Evolutionary conservation across 306 rosid genomes (phyloP).

Genomic region (Medicago lupulina): DNA sequence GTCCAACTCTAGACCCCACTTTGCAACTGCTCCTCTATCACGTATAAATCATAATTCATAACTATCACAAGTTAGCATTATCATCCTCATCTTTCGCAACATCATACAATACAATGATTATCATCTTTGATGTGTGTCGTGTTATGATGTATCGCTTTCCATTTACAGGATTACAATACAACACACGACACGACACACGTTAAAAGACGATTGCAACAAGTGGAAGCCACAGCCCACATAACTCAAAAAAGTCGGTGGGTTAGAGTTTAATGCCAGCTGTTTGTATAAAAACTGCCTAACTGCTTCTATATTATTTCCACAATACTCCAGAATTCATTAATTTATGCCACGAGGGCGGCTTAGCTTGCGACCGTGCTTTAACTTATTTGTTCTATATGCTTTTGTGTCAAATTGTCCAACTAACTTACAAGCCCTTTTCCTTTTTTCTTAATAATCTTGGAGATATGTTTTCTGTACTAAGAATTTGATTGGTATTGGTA

Average conservation of each 20-base stretch:
- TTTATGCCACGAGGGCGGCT: slow-evolving; percentile 52
- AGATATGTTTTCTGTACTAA: neutral
- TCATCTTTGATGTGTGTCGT: too few species aligned
- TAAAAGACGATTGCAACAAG: too few species aligned
- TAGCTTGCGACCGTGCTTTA: neutral
- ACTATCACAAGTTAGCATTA: too few species aligned
- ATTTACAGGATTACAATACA: neutral
- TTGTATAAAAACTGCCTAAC: slow-evolving; percentile 67
- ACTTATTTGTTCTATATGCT: neutral
- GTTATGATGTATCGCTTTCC: too few species aligned
- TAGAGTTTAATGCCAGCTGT: slow-evolving; percentile 62
- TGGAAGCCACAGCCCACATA: too few species aligned
- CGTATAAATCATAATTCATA: too few species aligned
- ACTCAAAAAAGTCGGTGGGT: slow-evolving; percentile 54
- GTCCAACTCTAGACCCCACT: slow-evolving; percentile 39
- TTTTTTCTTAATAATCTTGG: neutral
- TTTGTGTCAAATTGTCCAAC: neutral
- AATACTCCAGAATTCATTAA: slow-evolving; percentile 30
- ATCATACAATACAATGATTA: too few species aligned
- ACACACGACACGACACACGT: neutral
- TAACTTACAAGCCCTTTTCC: neutral
- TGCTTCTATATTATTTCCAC: slow-evolving; percentile 47
- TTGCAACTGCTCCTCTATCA: neutral
- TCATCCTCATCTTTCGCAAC: too few species aligned
- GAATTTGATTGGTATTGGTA: neutral